Evolutionary conservation across 306 rosid species (phyloP), one percentile per base, ranked within the genome.

Genomic region (Calophaca sinica): DNA sequence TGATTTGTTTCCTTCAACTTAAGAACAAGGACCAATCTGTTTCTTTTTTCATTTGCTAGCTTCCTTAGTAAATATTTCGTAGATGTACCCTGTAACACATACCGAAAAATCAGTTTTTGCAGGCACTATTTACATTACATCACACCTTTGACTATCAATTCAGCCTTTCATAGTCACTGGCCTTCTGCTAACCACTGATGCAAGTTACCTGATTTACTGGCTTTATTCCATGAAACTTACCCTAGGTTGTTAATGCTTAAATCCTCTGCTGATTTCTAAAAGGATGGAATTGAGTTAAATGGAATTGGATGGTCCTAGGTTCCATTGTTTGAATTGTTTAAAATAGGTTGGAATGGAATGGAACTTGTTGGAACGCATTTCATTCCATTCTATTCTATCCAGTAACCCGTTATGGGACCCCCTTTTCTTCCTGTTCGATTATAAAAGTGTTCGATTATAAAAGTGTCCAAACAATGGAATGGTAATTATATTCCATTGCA

Each of bases 1-100:
- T 51, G 15, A 31, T 61, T 26, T 69, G 38, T 70, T 79, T 79
- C 65, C 35, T 62, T 45, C 73, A 62, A 71, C 10, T 28, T 63
- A 54, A 26, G 29, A 38, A 5, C 14, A 3, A 6, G 44, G 28
- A 31, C 9, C 5, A 26, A 44, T 67, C 29, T 76, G 35, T 26
- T 79, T 72, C 50, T 59, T 65, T 79, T 53, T 42, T 36, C 68
- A 8, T 45, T 28, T 62, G n/a, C 38, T 6, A 62, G 48, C 62
- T 28, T 28, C 26, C 26, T 20, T 0, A 20, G 26, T 20, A 20
- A 20, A 20, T 20, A 20, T 20, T 20, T 20, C 26, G 0, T 20
- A 20, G 26, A 20, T 20, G 7, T 54, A 54, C 5, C 60, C 12
- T 54, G 60, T 33, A 33, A 33, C 36, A 33, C 36, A 33, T 4